phyloP scores from a whole-genome alignment of 768 basidiomycete species.

The Macrocybe gigantea region DNA sequence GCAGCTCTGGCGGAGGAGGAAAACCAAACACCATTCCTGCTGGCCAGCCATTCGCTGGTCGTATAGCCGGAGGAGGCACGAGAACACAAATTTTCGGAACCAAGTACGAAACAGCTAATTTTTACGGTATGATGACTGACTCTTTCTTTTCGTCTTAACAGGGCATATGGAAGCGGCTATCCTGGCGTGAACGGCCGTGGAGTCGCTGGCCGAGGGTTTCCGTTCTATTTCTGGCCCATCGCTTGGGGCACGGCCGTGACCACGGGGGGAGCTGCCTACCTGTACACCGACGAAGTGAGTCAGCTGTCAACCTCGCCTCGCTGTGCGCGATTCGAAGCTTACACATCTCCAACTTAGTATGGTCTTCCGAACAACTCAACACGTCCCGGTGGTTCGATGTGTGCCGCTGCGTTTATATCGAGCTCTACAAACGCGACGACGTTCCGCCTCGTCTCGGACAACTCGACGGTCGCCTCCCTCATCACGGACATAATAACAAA shows the following conservation, averaged over 20 bases:
- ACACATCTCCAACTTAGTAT: slow-evolving; percentile 26
- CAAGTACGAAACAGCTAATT: slow-evolving; percentile 19
- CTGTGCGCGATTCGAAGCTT: not conserved
- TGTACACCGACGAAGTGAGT: not conserved
- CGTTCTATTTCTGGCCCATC: slow-evolving; percentile 3
- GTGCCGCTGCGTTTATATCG: slow-evolving; percentile 29
- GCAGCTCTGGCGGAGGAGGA: slow-evolving; percentile 14
- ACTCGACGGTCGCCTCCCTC: slow-evolving; percentile 33
- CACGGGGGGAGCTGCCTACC: not conserved
- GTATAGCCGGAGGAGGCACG: slow-evolving; percentile 37
- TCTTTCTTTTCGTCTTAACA: not conserved
- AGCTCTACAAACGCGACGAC: slow-evolving; percentile 22
- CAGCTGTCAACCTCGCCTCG: not conserved
- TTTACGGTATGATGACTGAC: not conserved
- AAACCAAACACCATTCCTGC: slow-evolving; percentile 20
- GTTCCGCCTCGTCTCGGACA: slow-evolving; percentile 39
- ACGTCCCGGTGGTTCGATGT: slow-evolving; percentile 38
- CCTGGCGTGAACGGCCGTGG: not conserved
- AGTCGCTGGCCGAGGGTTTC: not conserved
- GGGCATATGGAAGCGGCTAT: slow-evolving; percentile 4
- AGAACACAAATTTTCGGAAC: slow-evolving; percentile 33
- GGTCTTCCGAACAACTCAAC: slow-evolving; percentile 33
- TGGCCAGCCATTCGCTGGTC: slow-evolving; percentile 30
- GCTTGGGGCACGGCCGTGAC: not conserved
- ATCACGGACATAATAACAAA: slow-evolving; percentile 29